These are phyloP conservation scores for Vaccinium myrtillus DNA, from an alignment of 148 eudicot genomes.

Conservation along the genomic window DNA sequence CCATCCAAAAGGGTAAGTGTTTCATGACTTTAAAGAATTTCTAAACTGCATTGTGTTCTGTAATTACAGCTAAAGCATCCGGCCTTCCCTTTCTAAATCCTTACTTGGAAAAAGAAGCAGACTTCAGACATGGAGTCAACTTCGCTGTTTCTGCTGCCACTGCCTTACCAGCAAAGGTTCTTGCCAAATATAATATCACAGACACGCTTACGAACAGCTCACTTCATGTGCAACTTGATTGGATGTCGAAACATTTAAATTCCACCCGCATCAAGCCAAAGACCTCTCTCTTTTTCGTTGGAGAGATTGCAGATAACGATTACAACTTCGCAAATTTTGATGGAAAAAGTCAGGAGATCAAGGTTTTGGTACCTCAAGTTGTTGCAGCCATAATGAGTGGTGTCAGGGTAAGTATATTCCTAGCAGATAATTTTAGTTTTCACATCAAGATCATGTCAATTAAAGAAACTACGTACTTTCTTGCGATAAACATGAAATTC, in stretches of 20 bases:
- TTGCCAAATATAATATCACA: neutral
- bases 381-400: neutral
- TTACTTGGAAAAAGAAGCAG: neutral
- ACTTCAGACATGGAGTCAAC: neutral
- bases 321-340: neutral
- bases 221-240: neutral
- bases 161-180: neutral
- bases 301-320: constrained; percentile 6
- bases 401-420: constrained; percentile 1
- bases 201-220: neutral
- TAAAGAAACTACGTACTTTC: too few relatives aligned
- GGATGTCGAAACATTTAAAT: constrained; percentile 4
- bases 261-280: too few relatives aligned
- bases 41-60: neutral
- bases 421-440: neutral
- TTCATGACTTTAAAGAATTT: neutral
- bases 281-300: neutral
- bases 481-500: neutral
- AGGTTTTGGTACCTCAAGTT: neutral
- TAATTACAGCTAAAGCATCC: neutral
- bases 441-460: too few relatives aligned
- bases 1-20: too few relatives aligned
- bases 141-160: constrained; percentile 3
- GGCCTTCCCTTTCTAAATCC: constrained; percentile 8
- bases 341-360: neutral